These are phyloP conservation scores for Phialophora macrospora DNA, from an alignment of 2,329 filamentous ascomycete genomes.

Conservation along the genomic window DNA sequence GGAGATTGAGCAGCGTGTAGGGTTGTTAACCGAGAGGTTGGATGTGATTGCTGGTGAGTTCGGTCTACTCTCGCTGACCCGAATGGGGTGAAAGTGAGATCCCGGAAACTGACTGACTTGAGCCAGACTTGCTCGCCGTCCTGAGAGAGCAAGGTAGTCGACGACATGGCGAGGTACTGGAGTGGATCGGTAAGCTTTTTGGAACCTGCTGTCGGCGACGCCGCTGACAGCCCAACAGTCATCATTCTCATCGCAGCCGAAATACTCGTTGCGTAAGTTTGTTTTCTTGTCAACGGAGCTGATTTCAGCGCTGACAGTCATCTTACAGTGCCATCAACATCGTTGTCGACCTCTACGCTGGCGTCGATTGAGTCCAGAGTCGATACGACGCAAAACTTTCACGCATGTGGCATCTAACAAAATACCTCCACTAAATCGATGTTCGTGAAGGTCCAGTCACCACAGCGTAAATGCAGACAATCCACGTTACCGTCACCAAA, in stretches of 20 bases:
- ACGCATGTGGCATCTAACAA: neutral
- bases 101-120: slow-evolving; percentile 12
- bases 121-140: slow-evolving; percentile 80
- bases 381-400: neutral
- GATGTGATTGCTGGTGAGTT: slow-evolving; percentile 71
- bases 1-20: slow-evolving; percentile 96
- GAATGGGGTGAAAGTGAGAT: neutral
- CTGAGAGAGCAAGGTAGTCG: slow-evolving; percentile 95
- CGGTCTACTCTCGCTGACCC: neutral
- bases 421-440: neutral
- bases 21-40: slow-evolving; percentile 83
- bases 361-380: slow-evolving; percentile 56
- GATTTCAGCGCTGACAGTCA: slow-evolving; percentile 9
- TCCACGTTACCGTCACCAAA: neutral
- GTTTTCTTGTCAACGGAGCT: neutral
- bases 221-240: slow-evolving; percentile 58
- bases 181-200: slow-evolving; percentile 76
- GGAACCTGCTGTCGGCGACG: neutral
- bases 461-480: neutral
- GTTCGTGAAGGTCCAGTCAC: neutral
- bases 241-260: slow-evolving; percentile 96
- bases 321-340: slow-evolving; percentile 74
- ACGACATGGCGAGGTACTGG: slow-evolving; percentile 84
- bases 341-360: slow-evolving; percentile 86
- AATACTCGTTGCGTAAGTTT: slow-evolving; percentile 73